Evolutionary conservation across 768 basidiomycete genomes (phyloP), one percentile per base, ranked within the genome.

Genomic region (Lenzites betulinus): DNA sequence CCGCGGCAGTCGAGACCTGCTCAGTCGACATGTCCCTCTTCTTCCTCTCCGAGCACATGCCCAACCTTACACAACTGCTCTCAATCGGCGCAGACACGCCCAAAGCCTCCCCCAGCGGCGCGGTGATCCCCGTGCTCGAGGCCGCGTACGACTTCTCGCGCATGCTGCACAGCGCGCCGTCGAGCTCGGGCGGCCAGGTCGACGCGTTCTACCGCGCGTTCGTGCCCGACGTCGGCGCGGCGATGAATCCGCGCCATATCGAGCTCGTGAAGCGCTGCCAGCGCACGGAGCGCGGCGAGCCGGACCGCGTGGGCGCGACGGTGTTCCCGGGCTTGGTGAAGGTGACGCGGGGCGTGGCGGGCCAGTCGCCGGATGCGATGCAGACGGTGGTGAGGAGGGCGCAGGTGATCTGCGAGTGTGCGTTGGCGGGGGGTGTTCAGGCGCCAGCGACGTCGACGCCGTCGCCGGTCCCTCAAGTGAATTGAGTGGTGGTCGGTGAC

Each of bases 311-410:
- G 3, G 93, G 93, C 12, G 86, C 90, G 4, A 92, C 92, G 0
- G 84, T 94, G 63, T 95, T 95, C 71, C 92, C 92, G 2, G 93
- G 93, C 2, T 78, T 94, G 28, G 93, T 93, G 54, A 95, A 94
- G 74, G 86, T 93, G 15, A 82, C 84, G 1, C 78, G 77, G 60
- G 68, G 71, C 13, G 71, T 75, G 1, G 74, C 75, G 39, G 78
- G 79, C 11, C 67, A 71, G 54, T 48, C 59, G 54, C 73, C 77
- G 36, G 82, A 86, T 28, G 82, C 78, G 56, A 68, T 81, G 46
- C 89, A 89, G 79, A 87, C 84, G 18, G 87, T 93, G 46, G 90
- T 95, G 12, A 75, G 91, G 60, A 78, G 92, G 54, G 92, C 93
- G 16, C 93, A 93, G 73, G 92, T 92, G 15, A 86, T 93, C 47